These are phyloP conservation scores for Rhypophila decipiens DNA, from an alignment of 495 filamentous ascomycete genomes.

Conservation along the genomic window DNA sequence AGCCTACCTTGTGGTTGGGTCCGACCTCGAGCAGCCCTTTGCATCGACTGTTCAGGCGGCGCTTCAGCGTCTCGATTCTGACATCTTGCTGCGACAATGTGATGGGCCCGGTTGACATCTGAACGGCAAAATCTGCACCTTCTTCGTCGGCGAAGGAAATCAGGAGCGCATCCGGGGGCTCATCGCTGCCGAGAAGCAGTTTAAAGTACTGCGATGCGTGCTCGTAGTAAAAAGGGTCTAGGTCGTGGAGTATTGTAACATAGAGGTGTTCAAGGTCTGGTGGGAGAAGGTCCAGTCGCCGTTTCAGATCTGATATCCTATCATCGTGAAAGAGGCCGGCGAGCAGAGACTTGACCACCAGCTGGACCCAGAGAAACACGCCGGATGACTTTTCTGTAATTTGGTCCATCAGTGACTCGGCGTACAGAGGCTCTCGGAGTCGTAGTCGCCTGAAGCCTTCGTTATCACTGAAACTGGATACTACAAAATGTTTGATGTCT, in stretches of 20 bases:
- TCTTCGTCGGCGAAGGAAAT: constrained; percentile 25
- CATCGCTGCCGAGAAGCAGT: constrained; percentile 6
- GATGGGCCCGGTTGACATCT: background rate
- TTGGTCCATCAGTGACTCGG: constrained; percentile 4
- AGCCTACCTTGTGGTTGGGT: background rate
- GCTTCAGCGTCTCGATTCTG: background rate
- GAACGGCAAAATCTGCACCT: background rate
- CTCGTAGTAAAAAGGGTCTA: constrained; percentile 19
- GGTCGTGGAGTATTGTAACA: constrained; percentile 12
- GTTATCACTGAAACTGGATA: constrained; percentile 9
- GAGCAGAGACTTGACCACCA: constrained; percentile 20
- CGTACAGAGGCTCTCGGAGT: background rate
- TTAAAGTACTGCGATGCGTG: constrained; percentile 19
- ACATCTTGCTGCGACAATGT: background rate
- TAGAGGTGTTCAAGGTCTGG: constrained; percentile 18
- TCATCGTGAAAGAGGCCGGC: constrained; percentile 14
- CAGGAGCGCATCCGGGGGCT: constrained; percentile 7
- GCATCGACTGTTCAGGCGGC: background rate
- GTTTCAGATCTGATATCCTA: constrained; percentile 14
- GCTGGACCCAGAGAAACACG: constrained; percentile 27
- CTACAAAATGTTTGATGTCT: constrained; percentile 24
- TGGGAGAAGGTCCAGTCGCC: constrained; percentile 13
- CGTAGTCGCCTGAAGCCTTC: constrained; percentile 6
- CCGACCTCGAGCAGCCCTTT: constrained; percentile 3
- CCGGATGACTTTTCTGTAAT: constrained; percentile 17